Evolutionary conservation across 176 grass and related monocot species (phyloP).

Genomic region (Coix lacrymajobi): DNA sequence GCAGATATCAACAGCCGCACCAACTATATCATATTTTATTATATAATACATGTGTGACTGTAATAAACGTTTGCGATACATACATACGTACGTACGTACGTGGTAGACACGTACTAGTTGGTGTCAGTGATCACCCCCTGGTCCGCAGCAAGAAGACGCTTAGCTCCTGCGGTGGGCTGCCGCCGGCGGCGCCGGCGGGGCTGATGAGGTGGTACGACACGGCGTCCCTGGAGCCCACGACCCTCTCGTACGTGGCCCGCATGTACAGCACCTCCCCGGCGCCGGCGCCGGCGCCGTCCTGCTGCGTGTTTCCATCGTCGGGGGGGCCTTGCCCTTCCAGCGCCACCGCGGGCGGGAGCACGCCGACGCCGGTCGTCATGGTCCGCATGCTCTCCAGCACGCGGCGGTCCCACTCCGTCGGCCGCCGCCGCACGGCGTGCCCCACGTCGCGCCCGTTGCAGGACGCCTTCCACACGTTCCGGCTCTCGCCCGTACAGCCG

Average conservation of each 20-base stretch:
- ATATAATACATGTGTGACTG: not conserved
- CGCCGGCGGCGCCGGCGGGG: not conserved
- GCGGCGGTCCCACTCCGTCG: slow-evolving; percentile 24
- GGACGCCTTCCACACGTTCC: slow-evolving; percentile 39
- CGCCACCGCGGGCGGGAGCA: not conserved
- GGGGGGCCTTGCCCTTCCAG: not conserved
- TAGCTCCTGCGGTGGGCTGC: slow-evolving; percentile 50
- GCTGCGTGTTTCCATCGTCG: not conserved
- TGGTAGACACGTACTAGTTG: not conserved
- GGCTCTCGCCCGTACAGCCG: no score
- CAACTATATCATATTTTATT: not conserved
- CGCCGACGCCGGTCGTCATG: slow-evolving; percentile 39
- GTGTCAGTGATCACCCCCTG: not conserved
- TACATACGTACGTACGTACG: not conserved
- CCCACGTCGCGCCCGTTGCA: slow-evolving; percentile 51
- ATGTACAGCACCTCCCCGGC: slow-evolving; percentile 44
- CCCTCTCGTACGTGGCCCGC: slow-evolving; percentile 53
- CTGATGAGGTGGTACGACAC: slow-evolving; percentile 57
- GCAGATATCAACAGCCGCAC: no score
- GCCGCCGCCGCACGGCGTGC: slow-evolving; percentile 28
- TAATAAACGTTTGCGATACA: not conserved
- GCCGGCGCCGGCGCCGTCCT: not conserved
- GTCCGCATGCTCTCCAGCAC: slow-evolving; percentile 44
- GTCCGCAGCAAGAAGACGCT: slow-evolving; percentile 53
- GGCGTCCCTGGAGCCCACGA: slow-evolving; percentile 45